Conservation (phyloP, 1,284 basidiomycete genomes). For the Pseudozyma sp. region DNA sequence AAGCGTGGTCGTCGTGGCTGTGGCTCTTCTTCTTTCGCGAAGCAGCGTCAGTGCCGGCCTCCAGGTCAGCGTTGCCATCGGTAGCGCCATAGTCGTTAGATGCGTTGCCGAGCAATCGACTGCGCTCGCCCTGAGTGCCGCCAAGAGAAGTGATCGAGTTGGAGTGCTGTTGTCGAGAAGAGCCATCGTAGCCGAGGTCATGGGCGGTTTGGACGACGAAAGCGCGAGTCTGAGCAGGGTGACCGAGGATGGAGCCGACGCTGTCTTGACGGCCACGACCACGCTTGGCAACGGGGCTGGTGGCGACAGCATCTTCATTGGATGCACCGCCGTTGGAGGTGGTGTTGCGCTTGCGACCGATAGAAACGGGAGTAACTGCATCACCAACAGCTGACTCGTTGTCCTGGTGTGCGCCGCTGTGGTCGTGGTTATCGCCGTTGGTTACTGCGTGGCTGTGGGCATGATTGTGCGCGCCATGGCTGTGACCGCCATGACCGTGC, state of each 20-base stretch:
- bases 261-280: constrained; percentile 43
- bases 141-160: constrained; percentile 29
- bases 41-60: constrained; percentile 28
- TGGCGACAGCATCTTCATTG: constrained; percentile 9
- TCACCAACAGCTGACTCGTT: constrained; percentile 12
- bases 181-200: constrained; percentile 73
- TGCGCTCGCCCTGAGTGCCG: constrained; percentile 20
- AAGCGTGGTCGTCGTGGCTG: constrained; percentile 34
- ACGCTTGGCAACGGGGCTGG: constrained; percentile 17
- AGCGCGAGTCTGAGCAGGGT: constrained; percentile 88
- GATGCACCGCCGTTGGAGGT: constrained; percentile 1
- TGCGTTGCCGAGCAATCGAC: constrained; percentile 31
- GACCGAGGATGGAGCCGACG: constrained; percentile 75
- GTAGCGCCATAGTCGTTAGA: constrained; percentile 44
- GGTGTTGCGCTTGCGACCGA: constrained; percentile 29
- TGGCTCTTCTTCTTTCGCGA: constrained; percentile 46
- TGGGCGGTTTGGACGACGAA: constrained; percentile 88
- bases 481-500: constrained; percentile 71
- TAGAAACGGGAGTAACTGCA: constrained; percentile 12
- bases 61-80: constrained; percentile 44
- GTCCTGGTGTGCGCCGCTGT: constrained; percentile 18
- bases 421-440: constrained; percentile 9
- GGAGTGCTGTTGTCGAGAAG: constrained; percentile 36
- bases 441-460: constrained; percentile 38
- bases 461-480: constrained; percentile 42